A percentile compares a stretch with the other conserved stretches of the same genome.
Conservation (phyloP, 1,284 basidiomycete genomes). For the Leccinum pachyderme region DNA sequence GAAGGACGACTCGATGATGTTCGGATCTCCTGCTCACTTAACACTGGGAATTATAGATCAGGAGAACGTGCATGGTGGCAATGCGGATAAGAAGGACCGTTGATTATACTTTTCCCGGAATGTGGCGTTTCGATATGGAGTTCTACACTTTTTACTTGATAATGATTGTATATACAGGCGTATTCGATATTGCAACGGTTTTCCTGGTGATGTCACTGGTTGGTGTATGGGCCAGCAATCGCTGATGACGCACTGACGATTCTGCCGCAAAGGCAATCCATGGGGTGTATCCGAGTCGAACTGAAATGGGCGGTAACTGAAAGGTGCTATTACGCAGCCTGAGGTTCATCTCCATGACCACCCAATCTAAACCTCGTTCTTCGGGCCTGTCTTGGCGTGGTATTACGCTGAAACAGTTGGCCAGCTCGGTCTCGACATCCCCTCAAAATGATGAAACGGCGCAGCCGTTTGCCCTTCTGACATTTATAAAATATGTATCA, state of each 20-base stretch:
- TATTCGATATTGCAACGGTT: neutral
- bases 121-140: neutral
- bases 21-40: slow-evolving; percentile 27
- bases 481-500: slow-evolving; percentile 12
- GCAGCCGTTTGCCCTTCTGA: neutral
- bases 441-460: neutral
- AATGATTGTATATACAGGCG: neutral
- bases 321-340: neutral
- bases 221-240: too few relatives aligned
- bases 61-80: neutral
- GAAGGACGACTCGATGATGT: slow-evolving; percentile 28
- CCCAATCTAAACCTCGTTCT: neutral
- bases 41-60: slow-evolving; percentile 16
- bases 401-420: slow-evolving; percentile 1
- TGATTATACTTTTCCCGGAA: slow-evolving; percentile 7
- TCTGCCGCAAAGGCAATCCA: neutral
- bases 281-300: neutral
- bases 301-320: neutral
- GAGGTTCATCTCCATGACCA: neutral
- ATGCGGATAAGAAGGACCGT: slow-evolving; percentile 21
- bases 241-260: neutral
- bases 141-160: neutral
- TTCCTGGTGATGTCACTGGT: neutral
- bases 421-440: neutral
- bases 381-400: neutral